phyloP scores from a whole-genome alignment of 495 filamentous ascomycete species.

The Lepraria neglecta region DNA sequence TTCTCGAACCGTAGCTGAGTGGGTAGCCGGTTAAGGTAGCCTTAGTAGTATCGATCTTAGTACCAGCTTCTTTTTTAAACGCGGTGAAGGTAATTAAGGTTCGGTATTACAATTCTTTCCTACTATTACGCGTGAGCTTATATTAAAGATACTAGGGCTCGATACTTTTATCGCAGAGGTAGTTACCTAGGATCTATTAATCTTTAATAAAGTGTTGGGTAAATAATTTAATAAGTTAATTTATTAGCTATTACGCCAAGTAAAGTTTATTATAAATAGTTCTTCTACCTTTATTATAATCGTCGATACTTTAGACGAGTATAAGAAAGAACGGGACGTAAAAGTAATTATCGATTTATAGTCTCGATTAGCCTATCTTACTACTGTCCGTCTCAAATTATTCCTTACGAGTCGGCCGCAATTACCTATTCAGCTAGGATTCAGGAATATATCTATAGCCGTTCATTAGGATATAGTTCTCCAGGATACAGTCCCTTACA shows the following conservation, averaged over 20 bases:
- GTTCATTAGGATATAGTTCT: constrained; percentile 15
- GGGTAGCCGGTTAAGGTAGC: constrained; percentile 3
- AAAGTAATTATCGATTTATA: constrained; percentile 12
- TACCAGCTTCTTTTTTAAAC: constrained; percentile 18
- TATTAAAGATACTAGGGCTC: constrained; percentile 14
- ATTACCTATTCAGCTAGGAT: constrained; percentile 15
- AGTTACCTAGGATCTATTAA: constrained; percentile 6
- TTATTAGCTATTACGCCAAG: background rate
- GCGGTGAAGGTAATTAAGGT: constrained; percentile 9
- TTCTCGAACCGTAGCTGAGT: constrained; percentile 11
- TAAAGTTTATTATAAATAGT: constrained; percentile 4
- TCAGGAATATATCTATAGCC: constrained; percentile 3
- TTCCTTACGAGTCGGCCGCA: constrained; percentile 14
- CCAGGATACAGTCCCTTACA: constrained; percentile 3
- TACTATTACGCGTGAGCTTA: constrained; percentile 8
- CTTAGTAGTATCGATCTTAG: constrained; percentile 2
- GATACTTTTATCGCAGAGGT: background rate
- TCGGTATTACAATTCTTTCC: constrained; percentile 10
- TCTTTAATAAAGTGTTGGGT: constrained; percentile 7
- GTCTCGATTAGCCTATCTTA: constrained; percentile 4
- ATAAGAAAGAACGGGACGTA: constrained; percentile 3
- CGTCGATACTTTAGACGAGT: constrained; percentile 1
- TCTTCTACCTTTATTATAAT: constrained; percentile 7
- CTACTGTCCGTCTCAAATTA: constrained; percentile 7
- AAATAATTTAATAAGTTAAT: constrained; percentile 14